Conservation (phyloP, 2,329 filamentous ascomycete genomes). For the Emergomyces orientalis region DNA sequence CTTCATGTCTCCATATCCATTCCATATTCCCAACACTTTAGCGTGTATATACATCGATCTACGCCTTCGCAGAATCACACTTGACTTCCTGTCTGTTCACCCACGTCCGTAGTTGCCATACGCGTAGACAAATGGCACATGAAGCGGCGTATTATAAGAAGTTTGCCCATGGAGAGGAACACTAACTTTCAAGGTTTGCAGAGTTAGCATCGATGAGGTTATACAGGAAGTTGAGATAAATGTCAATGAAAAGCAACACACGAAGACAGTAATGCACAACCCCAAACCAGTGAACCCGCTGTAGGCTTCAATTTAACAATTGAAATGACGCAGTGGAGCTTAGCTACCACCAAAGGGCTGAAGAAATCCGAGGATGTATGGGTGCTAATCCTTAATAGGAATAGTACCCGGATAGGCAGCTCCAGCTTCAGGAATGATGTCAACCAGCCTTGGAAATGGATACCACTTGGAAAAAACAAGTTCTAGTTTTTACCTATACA, state of each 20-base stretch:
- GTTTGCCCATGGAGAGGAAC: not conserved
- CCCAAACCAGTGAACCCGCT: too few species aligned
- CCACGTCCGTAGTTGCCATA: not conserved
- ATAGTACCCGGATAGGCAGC: not conserved
- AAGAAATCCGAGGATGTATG: not conserved
- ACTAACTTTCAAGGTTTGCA: too few species aligned
- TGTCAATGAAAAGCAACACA: not conserved
- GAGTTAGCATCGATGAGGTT: too few species aligned
- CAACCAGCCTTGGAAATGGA: too few species aligned
- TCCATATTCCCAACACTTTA: not conserved
- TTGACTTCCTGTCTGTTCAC: not conserved
- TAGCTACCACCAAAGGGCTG: not conserved
- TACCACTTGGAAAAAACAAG: too few species aligned
- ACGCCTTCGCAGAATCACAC: not conserved
- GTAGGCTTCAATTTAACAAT: too few species aligned
- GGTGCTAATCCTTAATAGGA: not conserved
- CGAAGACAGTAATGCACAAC: too few species aligned
- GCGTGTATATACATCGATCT: slow-evolving; percentile 1
- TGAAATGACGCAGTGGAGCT: not conserved
- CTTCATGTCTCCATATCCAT: not conserved
- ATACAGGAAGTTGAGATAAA: not conserved
- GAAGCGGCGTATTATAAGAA: not conserved
- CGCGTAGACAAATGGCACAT: not conserved
- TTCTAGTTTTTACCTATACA: too few species aligned
- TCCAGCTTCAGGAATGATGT: not conserved